Conservation (phyloP, 768 basidiomycete genomes). For the Russula dissimulans region DNA sequence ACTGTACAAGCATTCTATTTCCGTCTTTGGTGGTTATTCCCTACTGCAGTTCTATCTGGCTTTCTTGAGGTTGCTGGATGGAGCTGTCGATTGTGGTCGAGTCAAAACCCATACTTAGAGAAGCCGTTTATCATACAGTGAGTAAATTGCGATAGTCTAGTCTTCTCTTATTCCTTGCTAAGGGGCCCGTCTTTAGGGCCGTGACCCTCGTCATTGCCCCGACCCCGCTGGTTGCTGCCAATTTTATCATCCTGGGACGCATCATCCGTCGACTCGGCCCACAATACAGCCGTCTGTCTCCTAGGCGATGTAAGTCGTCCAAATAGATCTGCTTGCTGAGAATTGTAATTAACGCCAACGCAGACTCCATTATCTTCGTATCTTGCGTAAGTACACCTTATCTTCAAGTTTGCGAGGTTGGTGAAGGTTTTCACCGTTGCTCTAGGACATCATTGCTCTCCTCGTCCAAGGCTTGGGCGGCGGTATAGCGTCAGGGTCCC, state of each 20-base stretch:
- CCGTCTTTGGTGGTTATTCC: conserved; percentile 24
- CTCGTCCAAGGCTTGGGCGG: conserved; percentile 11
- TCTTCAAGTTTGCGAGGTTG: neutral
- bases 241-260: conserved; percentile 17
- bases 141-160: neutral
- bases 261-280: conserved; percentile 12
- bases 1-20: conserved; percentile 21
- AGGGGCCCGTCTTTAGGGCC: neutral
- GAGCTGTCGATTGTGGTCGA: conserved; percentile 15
- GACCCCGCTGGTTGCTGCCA: conserved; percentile 17
- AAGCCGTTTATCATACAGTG: conserved; percentile 16
- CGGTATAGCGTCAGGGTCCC: conserved; percentile 2
- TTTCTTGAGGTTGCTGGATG: conserved; percentile 13
- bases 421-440: neutral
- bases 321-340: neutral
- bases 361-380: conserved; percentile 12
- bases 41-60: conserved; percentile 13
- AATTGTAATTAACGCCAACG: neutral
- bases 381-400: conserved; percentile 5
- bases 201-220: conserved; percentile 12
- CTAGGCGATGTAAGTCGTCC: conserved; percentile 11
- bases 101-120: neutral
- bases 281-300: conserved; percentile 16
- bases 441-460: conserved; percentile 15
- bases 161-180: neutral